These are phyloP conservation scores for Venturia nashicola DNA, from an alignment of 2,329 filamentous ascomycete genomes.

Conservation along the genomic window DNA sequence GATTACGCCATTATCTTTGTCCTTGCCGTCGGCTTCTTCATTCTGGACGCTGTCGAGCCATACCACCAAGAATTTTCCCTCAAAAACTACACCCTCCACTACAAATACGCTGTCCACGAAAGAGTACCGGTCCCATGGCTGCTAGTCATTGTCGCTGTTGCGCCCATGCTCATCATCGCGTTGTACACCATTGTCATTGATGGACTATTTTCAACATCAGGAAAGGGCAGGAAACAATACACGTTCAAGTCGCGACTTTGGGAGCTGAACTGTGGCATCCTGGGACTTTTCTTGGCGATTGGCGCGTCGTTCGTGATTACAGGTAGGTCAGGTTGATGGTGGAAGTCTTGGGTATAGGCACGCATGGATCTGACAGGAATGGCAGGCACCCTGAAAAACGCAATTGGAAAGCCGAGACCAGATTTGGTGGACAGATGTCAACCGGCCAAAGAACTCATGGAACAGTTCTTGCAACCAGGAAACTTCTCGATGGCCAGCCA, in stretches of 20 bases:
- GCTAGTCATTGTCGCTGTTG: conserved; percentile 35
- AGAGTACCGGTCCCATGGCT: conserved; percentile 39
- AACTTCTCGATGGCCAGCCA: conserved; percentile 32
- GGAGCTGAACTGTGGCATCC: conserved; percentile 48
- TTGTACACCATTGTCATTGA: conserved; percentile 46
- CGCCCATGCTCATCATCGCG: conserved; percentile 38
- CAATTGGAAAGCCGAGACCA: conserved; percentile 46
- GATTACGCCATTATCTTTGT: conserved; percentile 44
- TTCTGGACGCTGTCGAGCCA: conserved; percentile 10
- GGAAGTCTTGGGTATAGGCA: neutral
- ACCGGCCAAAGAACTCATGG: conserved; percentile 20
- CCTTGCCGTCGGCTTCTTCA: conserved; percentile 6
- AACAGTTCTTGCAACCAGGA: conserved; percentile 18
- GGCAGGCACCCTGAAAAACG: conserved; percentile 40
- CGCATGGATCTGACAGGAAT: neutral
- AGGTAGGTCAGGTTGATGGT: neutral
- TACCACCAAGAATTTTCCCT: conserved; percentile 11
- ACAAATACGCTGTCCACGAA: conserved; percentile 44
- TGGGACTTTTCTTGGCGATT: conserved; percentile 43
- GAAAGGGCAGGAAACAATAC: conserved; percentile 28
- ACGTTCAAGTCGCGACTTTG: conserved; percentile 44
- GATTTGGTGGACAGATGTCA: conserved; percentile 46
- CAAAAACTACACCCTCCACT: conserved; percentile 42
- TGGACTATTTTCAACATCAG: conserved; percentile 43
- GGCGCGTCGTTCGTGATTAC: conserved; percentile 46